These are phyloP conservation scores for Echium plantagineum DNA, from an alignment of 257 asterid genomes.

Conservation along the genomic window DNA sequence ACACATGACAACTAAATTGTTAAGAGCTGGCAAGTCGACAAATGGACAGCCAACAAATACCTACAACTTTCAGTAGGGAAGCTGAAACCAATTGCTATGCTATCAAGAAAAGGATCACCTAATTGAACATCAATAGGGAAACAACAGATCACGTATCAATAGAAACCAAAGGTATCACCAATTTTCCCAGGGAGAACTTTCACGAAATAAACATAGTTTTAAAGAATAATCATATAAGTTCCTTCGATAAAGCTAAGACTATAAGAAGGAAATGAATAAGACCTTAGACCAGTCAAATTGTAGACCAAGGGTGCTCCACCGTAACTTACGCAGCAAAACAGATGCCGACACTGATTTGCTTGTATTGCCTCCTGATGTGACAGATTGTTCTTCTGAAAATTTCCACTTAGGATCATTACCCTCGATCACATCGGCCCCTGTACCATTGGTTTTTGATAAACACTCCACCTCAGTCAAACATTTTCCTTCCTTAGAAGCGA, in stretches of 20 bases:
- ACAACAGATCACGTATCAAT: neutral
- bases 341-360: conserved; percentile 58
- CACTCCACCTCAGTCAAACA: conserved; percentile 36
- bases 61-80: neutral
- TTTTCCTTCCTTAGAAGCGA: conserved; percentile 53
- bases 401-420: conserved; percentile 37
- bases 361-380: conserved; percentile 20
- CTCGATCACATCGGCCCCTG: conserved; percentile 13
- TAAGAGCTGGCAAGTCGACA: neutral
- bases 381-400: conserved; percentile 29
- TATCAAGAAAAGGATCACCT: neutral
- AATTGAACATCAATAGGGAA: neutral
- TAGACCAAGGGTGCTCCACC: conserved; percentile 99
- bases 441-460: conserved; percentile 11
- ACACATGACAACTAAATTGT: neutral
- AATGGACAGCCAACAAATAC: neutral
- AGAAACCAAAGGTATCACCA: neutral
- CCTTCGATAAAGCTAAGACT: neutral
- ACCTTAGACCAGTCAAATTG: conserved; percentile 99
- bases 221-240: neutral
- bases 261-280: conserved; percentile 34
- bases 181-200: no score
- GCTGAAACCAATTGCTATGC: neutral
- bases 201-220: neutral
- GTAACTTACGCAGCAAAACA: conserved; percentile 90